Base-by-base conservation (phyloP, 2,329 filamentous ascomycete genomes). In the Aspergillus persii region DNA sequence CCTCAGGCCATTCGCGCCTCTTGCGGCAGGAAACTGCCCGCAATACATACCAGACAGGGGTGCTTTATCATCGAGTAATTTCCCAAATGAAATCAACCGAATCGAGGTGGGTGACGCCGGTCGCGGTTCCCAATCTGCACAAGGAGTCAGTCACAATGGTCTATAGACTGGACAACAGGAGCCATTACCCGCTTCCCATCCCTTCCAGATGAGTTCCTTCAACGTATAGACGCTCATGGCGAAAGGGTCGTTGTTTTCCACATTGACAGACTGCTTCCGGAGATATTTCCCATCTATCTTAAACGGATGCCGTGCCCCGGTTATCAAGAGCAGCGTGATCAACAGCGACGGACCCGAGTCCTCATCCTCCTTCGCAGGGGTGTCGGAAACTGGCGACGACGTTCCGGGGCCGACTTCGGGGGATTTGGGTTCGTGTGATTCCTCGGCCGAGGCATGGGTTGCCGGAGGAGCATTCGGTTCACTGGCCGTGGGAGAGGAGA, bases 181-280 rank as follows among this genome's bases (percentile, higher is more conserved):
- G 49, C 53, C 50, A 69, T 63, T 78, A 85, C 83, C 91, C 68
- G 88, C 88, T 66, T 92, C 84, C 94, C 94, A 98, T 74, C 97
- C 93, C 68, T 91, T 84, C 80, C 95, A 85, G 72, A 98, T 96
- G 71, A 97, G 80, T 78, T 97, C 92, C 77, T 97, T 97, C 65
- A 98, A 80, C 3, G 91, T 96, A 74, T 97, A 96, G 53, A 96
- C 89, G 66, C 91, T 96, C 77, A 98, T 92, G 71, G 89, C 90
- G 72, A 92, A 93, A 1, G 92, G 92, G 71, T 97, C 92, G 64
- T 85, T 83, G 33, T 88, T 88, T 23, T 91, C 89, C 1, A 95
- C 85, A 51, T 84, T 84, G 56, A 96, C 90, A 67, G 89, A 90
- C 60, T 92, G 86, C 76, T 93, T 92, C 56, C 83, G 82, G 56